phyloP scores from a whole-genome alignment of 2,329 filamentous ascomycete genomes.

The Aspergillus floridensis region DNA sequence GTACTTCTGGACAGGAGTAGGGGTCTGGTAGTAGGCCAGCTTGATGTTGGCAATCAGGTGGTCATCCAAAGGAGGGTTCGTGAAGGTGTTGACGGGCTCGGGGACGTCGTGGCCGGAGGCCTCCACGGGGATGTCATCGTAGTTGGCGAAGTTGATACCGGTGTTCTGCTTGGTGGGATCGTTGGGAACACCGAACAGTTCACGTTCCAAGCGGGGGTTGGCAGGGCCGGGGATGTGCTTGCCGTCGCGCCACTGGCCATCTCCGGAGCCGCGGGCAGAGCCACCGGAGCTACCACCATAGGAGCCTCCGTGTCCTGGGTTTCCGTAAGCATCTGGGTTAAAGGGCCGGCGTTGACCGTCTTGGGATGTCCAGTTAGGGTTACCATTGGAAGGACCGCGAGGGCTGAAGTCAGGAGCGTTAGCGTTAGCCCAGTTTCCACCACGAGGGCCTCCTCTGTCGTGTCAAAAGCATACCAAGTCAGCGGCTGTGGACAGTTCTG shows the following conservation, averaged over 20 bases:
- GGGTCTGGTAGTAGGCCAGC: slow-evolving; percentile 89
- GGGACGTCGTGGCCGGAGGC: slow-evolving; percentile 92
- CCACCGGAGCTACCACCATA: slow-evolving; percentile 40
- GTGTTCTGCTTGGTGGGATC: slow-evolving; percentile 94
- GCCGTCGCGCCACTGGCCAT: slow-evolving; percentile 94
- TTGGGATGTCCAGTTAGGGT: slow-evolving; percentile 35
- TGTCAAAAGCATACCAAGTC: slow-evolving; percentile 14
- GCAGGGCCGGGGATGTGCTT: slow-evolving; percentile 89
- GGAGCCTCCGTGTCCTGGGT: slow-evolving; percentile 48
- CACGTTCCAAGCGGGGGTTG: slow-evolving; percentile 88
- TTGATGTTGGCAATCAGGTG: slow-evolving; percentile 92
- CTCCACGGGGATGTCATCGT: slow-evolving; percentile 98
- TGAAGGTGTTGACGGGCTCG: slow-evolving; percentile 86
- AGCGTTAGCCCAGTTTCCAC: slow-evolving; percentile 55
- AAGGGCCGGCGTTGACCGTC: slow-evolving; percentile 48
- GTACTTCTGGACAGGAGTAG: slow-evolving; percentile 98
- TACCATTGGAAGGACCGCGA: slow-evolving; percentile 41
- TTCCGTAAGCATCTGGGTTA: slow-evolving; percentile 62
- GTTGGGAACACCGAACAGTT: slow-evolving; percentile 87
- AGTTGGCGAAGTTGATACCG: slow-evolving; percentile 99
- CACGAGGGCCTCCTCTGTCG: slow-evolving; percentile 31
- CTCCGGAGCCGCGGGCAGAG: slow-evolving; percentile 76
- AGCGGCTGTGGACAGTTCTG: background rate
- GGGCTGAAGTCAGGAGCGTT: slow-evolving; percentile 58
- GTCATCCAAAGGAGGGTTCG: slow-evolving; percentile 90